Evolutionary conservation across 2,329 filamentous ascomycete genomes (phyloP).

Genomic region (Fusarium sp.): DNA sequence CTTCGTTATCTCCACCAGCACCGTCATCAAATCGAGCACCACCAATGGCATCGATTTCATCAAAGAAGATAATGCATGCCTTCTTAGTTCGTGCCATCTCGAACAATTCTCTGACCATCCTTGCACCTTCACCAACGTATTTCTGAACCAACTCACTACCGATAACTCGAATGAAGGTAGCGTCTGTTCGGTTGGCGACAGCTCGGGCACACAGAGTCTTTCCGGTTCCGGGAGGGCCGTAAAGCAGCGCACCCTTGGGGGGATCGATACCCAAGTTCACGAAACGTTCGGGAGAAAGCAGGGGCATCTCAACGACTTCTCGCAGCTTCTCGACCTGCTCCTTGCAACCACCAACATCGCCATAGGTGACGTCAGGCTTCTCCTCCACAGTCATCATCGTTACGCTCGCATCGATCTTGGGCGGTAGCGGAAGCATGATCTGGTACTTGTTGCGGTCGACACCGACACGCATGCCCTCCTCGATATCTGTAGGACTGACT

Average conservation of each 20-base stretch:
- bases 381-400: conserved; percentile 99
- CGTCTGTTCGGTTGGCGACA: conserved; percentile 97
- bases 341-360: conserved; percentile 98
- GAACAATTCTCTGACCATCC: conserved; percentile 98
- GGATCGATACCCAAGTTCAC: conserved; percentile 99
- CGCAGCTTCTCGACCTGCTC: conserved; percentile 99
- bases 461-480: conserved; percentile 98
- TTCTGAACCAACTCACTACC: conserved; percentile 98
- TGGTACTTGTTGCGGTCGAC: conserved; percentile 99
- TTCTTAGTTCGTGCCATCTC: conserved; percentile 99
- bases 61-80: conserved; percentile 97
- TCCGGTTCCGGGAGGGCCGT: conserved; percentile 97
- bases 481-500: conserved; percentile 97
- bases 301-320: conserved; percentile 98
- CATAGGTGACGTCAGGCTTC: conserved; percentile 99
- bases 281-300: conserved; percentile 95
- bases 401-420: conserved; percentile 98
- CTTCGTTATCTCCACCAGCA: conserved; percentile 96
- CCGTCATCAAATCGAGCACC: conserved; percentile 97
- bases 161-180: conserved; percentile 98
- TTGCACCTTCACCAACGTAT: conserved; percentile 96
- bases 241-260: conserved; percentile 95
- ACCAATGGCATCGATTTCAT: conserved; percentile 96
- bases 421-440: conserved; percentile 93
- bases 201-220: conserved; percentile 98